Conservation (phyloP, 495 filamentous ascomycete genomes). For the Neurospora sp. region DNA sequence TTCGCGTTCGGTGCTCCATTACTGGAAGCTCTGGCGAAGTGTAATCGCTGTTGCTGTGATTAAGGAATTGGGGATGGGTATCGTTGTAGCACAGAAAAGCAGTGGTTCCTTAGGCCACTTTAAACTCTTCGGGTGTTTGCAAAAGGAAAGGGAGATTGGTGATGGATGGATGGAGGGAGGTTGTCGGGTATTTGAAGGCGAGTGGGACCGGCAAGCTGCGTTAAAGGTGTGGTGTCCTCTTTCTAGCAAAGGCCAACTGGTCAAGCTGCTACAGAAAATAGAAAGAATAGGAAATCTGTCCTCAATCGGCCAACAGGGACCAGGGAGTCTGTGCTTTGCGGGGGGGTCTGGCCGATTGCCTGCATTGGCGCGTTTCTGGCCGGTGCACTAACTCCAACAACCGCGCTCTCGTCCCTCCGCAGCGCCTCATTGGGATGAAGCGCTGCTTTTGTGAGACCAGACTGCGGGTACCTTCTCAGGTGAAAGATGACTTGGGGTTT, state of each 20-base stretch:
- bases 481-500: no score
- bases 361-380: background rate
- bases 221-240: constrained; percentile 2
- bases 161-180: constrained; percentile 5
- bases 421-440: background rate
- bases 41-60: constrained; percentile 5
- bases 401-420: background rate
- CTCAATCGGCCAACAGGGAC: constrained; percentile 15
- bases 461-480: background rate
- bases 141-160: constrained; percentile 8
- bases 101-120: constrained; percentile 5
- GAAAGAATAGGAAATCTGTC: constrained; percentile 22
- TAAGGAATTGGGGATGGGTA: constrained; percentile 2
- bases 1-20: constrained; percentile 45
- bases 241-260: background rate
- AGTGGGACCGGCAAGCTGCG: constrained; percentile 2
- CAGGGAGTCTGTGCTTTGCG: background rate
- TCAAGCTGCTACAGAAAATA: constrained; percentile 3
- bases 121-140: constrained; percentile 1
- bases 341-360: background rate
- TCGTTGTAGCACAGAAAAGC: constrained; percentile 9
- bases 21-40: constrained; percentile 10
- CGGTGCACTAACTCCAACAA: background rate
- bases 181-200: background rate
- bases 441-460: background rate